These are phyloP conservation scores for Talaromyces sp. DNA, from an alignment of 2,329 filamentous ascomycete species.

Conservation along the genomic window DNA sequence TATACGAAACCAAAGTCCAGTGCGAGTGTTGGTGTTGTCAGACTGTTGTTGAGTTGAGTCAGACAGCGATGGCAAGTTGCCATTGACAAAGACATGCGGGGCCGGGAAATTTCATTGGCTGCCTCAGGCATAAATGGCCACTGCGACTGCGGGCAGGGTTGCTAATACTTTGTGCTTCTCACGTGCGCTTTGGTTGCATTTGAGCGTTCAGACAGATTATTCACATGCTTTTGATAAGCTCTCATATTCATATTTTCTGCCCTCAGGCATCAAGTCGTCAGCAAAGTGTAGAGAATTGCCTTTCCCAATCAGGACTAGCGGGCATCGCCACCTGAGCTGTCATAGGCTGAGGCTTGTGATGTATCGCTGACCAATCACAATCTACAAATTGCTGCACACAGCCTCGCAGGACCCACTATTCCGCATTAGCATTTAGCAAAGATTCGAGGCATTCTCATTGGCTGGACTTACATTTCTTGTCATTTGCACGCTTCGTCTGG, in stretches of 20 bases:
- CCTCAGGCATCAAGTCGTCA: no score
- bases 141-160: not conserved
- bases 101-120: not conserved
- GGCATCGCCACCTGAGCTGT: conserved; percentile 7
- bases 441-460: not conserved
- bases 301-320: not conserved
- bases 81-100: not conserved
- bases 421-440: not conserved
- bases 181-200: not conserved
- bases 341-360: not conserved
- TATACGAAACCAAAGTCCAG: not conserved
- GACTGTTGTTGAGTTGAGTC: not conserved
- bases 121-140: not conserved
- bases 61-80: not conserved
- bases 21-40: not conserved
- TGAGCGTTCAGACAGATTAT: not conserved
- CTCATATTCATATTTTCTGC: no score
- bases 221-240: not conserved
- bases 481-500: not conserved
- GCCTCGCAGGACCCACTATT: conserved; percentile 3
- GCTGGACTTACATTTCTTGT: not conserved
- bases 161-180: not conserved
- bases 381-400: not conserved
- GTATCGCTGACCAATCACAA: not conserved
- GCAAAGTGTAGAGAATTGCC: no score